Percentiles rank a stretch among this genome's conserved stretches.
These are phyloP conservation scores for Torulaspora quercuum DNA, from an alignment of 805 yeast species.

Conservation along the genomic window DNA sequence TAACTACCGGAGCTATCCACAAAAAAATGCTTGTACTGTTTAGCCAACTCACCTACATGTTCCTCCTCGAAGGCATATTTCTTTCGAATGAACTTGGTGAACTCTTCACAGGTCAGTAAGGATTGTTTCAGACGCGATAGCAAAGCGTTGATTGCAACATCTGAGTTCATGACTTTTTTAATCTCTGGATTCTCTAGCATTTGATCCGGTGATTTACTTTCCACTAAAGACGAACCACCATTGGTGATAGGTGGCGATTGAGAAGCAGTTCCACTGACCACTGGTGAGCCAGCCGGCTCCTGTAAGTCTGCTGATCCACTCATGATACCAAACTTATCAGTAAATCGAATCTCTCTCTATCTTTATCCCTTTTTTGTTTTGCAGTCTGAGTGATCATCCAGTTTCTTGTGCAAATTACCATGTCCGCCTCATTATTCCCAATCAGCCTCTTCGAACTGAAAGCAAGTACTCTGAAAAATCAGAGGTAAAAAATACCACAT, in stretches of 20 bases:
- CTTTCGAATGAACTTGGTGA: conserved; percentile 71
- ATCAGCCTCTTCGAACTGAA: no score
- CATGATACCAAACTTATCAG: no score
- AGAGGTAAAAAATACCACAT: no score
- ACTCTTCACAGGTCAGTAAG: conserved; percentile 79
- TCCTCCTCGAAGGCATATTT: conserved; percentile 77
- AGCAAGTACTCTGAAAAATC: no score
- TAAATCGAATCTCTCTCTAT: no score
- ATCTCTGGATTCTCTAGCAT: conserved; percentile 52
- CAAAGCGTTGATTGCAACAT: conserved; percentile 70
- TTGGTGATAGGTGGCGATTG: conserved; percentile 5
- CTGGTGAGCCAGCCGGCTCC: conserved; percentile 2
- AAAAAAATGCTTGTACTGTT: conserved; percentile 54
- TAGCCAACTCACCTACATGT: conserved; percentile 67
- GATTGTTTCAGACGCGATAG: conserved; percentile 74
- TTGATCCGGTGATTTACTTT: conserved; percentile 8
- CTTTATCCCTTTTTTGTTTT: background rate
- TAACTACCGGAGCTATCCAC: conserved; percentile 20
- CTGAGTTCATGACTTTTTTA: conserved; percentile 55
- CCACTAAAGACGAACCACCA: background rate
- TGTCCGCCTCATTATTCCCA: no score
- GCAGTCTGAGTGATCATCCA: background rate
- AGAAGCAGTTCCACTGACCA: background rate
- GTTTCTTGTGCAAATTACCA: no score
- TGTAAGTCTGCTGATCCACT: conserved; percentile 5